Evolutionary conservation across 2,329 filamentous ascomycete genomes (phyloP).

Genomic region (Calonectria pseudoreteaudii): DNA sequence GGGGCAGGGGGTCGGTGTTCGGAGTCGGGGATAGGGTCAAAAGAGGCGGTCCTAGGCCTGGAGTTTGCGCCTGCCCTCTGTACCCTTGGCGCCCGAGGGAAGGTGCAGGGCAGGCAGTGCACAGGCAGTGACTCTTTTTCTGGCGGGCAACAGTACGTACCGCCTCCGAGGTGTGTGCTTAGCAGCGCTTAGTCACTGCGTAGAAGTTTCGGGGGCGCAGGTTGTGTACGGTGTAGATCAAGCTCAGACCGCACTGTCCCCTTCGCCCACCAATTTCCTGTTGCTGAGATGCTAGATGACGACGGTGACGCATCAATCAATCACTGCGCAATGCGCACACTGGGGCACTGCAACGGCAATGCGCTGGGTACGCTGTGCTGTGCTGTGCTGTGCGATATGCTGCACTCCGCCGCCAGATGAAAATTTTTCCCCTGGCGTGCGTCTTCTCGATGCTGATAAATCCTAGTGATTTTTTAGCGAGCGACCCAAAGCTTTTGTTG

Average conservation of each 20-base stretch:
- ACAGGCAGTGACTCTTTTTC: constrained; percentile 20
- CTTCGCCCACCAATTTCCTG: constrained; percentile 15
- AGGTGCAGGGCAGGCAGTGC: constrained; percentile 36
- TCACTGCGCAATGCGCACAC: constrained; percentile 28
- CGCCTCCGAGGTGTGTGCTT: constrained; percentile 22
- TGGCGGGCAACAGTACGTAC: not conserved
- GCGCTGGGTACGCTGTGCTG: constrained; percentile 34
- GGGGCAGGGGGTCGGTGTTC: constrained; percentile 20
- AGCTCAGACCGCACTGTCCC: constrained; percentile 35
- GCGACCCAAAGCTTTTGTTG: constrained; percentile 35
- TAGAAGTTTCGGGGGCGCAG: constrained; percentile 33
- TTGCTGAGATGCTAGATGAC: constrained; percentile 37
- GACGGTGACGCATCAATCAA: constrained; percentile 41
- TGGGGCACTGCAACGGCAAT: constrained; percentile 34
- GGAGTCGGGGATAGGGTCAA: constrained; percentile 17
- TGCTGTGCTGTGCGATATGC: not conserved
- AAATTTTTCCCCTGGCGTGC: constrained; percentile 22
- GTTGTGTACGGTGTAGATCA: constrained; percentile 32
- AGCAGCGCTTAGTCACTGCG: constrained; percentile 40
- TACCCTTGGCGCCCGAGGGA: constrained; percentile 19
- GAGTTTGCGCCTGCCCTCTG: constrained; percentile 16
- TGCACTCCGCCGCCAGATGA: constrained; percentile 14
- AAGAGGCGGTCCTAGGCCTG: constrained; percentile 13
- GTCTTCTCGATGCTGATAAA: constrained; percentile 32
- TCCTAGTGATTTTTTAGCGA: constrained; percentile 28